Evolutionary conservation across 352 stramenopile species (phyloP).

Genomic region (Globisporangium paroecandrum): DNA sequence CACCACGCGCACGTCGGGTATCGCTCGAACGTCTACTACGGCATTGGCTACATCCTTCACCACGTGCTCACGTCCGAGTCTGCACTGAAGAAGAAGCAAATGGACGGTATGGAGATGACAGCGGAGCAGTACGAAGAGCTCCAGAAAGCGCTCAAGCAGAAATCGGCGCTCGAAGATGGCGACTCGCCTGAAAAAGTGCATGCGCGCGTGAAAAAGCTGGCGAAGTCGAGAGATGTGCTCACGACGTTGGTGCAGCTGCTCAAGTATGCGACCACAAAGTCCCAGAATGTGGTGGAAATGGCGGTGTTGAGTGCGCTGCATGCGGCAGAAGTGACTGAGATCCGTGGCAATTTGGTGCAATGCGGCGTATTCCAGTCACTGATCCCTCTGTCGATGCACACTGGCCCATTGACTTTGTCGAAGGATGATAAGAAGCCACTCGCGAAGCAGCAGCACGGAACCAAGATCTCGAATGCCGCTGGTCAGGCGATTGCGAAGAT

Average conservation of each 20-base stretch:
- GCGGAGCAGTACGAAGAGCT: slow-evolving; percentile 98
- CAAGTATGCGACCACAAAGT: slow-evolving; percentile 71
- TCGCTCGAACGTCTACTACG: slow-evolving; percentile 89
- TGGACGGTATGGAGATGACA: slow-evolving; percentile 95
- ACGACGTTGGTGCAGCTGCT: slow-evolving; percentile 79
- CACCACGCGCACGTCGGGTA: slow-evolving; percentile 47
- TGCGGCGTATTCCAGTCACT: slow-evolving; percentile 74
- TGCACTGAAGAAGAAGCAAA: slow-evolving; percentile 94
- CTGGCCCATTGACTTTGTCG: background rate
- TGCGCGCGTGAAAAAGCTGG: slow-evolving; percentile 50
- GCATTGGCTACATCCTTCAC: slow-evolving; percentile 93
- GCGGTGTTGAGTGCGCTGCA: slow-evolving; percentile 64
- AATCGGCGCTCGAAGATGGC: slow-evolving; percentile 91
- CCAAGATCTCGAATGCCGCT: slow-evolving; percentile 84
- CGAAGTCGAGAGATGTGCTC: slow-evolving; percentile 47
- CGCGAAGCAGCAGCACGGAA: slow-evolving; percentile 51
- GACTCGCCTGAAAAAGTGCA: slow-evolving; percentile 79
- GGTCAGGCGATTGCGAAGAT: slow-evolving; percentile 94
- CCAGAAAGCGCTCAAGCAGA: slow-evolving; percentile 91
- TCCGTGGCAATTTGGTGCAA: slow-evolving; percentile 77
- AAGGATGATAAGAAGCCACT: slow-evolving; percentile 34
- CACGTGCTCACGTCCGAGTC: slow-evolving; percentile 92
- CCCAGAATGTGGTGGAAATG: slow-evolving; percentile 77
- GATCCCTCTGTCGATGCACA: slow-evolving; percentile 51
- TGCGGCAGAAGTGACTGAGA: slow-evolving; percentile 53